A percentile compares a stretch with the other conserved stretches of the same genome.
Evolutionary conservation across 352 stramenopile species (phyloP).

Genomic region (Phytophthora cactorum): DNA sequence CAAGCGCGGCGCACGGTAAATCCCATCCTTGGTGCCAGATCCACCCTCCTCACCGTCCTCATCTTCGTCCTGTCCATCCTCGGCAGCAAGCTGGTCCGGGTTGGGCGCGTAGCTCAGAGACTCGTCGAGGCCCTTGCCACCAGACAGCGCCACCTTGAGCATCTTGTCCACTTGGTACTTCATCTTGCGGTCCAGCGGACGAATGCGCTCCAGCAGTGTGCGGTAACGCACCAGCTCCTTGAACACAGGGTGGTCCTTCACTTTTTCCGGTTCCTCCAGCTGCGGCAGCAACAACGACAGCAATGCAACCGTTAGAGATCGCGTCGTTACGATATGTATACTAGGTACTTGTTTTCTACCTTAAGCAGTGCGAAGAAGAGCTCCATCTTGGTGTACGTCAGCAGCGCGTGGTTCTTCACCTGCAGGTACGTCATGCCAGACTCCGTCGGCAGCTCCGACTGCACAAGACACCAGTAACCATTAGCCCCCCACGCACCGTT

Average conservation of each 20-base stretch:
- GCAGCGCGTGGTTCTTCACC: conserved; percentile 88
- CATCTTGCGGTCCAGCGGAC: conserved; percentile 86
- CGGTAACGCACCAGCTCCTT: conserved; percentile 87
- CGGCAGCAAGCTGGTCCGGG: conserved; percentile 64
- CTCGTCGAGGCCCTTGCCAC: conserved; percentile 74
- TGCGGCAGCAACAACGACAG: conserved; percentile 21
- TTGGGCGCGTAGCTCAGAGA: conserved; percentile 85
- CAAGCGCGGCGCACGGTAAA: conserved; percentile 81
- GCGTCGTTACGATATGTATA: neutral
- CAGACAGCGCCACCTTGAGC: conserved; percentile 85
- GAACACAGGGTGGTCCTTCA: conserved; percentile 83
- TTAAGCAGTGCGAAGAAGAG: conserved; percentile 88
- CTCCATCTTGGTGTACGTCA: conserved; percentile 89
- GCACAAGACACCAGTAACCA: conserved; percentile 10
- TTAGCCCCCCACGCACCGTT: conserved; percentile 1
- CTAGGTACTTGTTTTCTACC: conserved; percentile 28
- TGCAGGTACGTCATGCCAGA: conserved; percentile 82
- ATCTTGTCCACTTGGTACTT: conserved; percentile 93
- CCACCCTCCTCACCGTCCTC: conserved; percentile 44
- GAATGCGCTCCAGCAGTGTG: conserved; percentile 85
- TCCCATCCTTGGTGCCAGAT: conserved; percentile 53
- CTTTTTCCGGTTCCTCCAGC: conserved; percentile 72
- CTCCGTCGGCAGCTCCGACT: conserved; percentile 69
- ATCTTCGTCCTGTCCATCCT: conserved; percentile 65
- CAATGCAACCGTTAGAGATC: neutral